phyloP scores from a whole-genome alignment of 129 eudicot species.

The Kitagawia praeruptora region DNA sequence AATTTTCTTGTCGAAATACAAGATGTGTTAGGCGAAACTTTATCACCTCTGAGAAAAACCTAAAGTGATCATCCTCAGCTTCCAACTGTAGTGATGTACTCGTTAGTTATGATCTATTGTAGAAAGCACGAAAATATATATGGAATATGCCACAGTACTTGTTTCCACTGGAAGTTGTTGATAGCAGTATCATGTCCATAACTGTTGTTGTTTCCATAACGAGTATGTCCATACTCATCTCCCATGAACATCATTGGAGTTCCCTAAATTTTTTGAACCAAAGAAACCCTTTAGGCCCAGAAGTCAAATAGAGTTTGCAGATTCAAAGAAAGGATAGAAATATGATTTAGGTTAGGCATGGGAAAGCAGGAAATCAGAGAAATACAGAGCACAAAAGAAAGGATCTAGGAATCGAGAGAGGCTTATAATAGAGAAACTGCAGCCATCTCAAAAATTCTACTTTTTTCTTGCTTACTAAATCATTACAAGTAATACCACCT shows the following conservation, averaged over 20 bases:
- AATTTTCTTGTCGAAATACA: conserved; percentile 53
- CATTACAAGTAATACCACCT: not conserved
- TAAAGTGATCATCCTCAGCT: conserved; percentile 51
- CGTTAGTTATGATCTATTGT: conserved; percentile 1
- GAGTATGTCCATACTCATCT: conserved; percentile 95
- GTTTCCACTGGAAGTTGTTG: conserved; percentile 90
- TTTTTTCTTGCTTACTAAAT: not conserved
- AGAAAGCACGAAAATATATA: not conserved
- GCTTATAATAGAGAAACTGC: not conserved
- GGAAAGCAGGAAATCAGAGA: not conserved
- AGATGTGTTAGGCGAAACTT: conserved; percentile 56
- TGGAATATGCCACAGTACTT: conserved; percentile 32
- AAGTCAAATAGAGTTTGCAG: not conserved
- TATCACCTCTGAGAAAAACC: conserved; percentile 83
- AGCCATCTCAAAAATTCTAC: not conserved
- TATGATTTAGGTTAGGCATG: not conserved
- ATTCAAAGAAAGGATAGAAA: not conserved
- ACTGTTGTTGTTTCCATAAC: conserved; percentile 89
- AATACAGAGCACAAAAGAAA: too few species aligned
- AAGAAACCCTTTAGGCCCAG: not conserved
- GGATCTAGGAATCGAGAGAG: not conserved
- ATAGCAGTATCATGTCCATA: conserved; percentile 83
- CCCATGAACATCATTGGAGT: conserved; percentile 99
- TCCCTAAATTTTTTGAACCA: conserved; percentile 35
- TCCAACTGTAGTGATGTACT: conserved; percentile 42